Evolutionary conservation across 2,329 filamentous ascomycete genomes (phyloP), one percentile per base, ranked within the genome.

Genomic region (Penicillium sp.): DNA sequence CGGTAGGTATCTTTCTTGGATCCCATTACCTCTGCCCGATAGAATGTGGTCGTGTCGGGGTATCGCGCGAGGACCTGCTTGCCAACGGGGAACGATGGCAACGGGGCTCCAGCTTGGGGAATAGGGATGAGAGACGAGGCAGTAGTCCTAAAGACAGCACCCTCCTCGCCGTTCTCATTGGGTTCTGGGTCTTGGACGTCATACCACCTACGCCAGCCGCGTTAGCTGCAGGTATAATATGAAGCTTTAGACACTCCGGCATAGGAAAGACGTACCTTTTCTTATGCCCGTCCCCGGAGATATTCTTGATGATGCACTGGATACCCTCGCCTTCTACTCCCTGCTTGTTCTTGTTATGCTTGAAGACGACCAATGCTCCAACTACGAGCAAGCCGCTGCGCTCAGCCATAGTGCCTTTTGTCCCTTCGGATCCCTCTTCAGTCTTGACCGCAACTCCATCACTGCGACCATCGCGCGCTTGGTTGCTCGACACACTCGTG

Each of bases 41-140:
- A 95, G 68, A 95, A 94, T 0, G 90, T 93, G 1, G 91, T 93
- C 1, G 91, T 94, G 67, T 92, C 88, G 0, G 91, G 91, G 69
- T 95, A 95, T 58, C 92, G 79, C 0, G 91, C 91, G 58, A 94
- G 79, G 9, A 94, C 90, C 47, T 87, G 85, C 71, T 89, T 90
- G 46, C 89, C 89, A 40, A 84, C 77, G 7, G 81, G 69, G 65
- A 84, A 86, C 37, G 89, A 85, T 58, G 89, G 83, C 41, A 89
- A 81, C 4, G 82, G 77, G 16, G 89, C 78, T 2, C 76, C 85
- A 61, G 75, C 79, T 64, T 84, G 81, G 2, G 90, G 88, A 57
- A 95, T 92, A 2, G 88, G 85, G 47, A 93, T 92, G 81, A 95
- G 88, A 69, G 85, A 90, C 70, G 84, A 87, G 1, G 90, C 90